Base-by-base conservation (phyloP, 176 grass and related monocot genomes). In the Rhynchospora pubera region DNA sequence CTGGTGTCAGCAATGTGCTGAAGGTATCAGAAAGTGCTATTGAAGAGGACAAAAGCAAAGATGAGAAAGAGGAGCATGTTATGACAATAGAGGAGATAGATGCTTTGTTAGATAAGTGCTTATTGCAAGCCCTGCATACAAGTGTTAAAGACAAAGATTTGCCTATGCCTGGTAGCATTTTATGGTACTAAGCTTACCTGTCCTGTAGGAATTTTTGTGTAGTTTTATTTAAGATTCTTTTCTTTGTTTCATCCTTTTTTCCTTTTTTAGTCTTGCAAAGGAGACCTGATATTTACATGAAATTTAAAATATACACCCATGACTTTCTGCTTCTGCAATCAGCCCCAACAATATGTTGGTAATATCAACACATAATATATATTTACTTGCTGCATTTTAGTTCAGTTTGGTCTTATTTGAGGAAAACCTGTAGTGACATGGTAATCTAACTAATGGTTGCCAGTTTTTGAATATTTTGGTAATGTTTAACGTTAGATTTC, bases 61-160 rank as follows among this genome's bases (percentile, higher is more conserved):
- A 98, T 12, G 82, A 86, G 74, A 91, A 89, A 78, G 82, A 86
- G 47, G 85, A 85, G 80, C 81, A 88, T 71, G 90, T 73, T 88
- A 88, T 93, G 78, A 88, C 84, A 78, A 85, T 85, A 71, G 95
- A 93, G 91, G 95, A 98, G 87, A 80, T 94, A 69, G 95, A 94
- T 85, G 84, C 77, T 83, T 89, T 98, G 32, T 88, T 98, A 82
- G 89, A 93, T 57, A 93, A 88, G 89, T 98, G 92, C 83, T 66
- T 98, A 85, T 75, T 98, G 79, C 95, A 98, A 94, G 90, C 95
- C 55, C 77, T 98, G 42, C 76, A 94, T 84, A 94, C 85, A 22
- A 98, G 69, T 26, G 80, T 94, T 57, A 98, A 98, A 90, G 88
- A 94, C 79, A 91, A 87, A 64, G 92, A 98, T 57, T 89, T 98